Base-by-base conservation (phyloP, 2,329 filamentous ascomycete species). In the Knufia petricola region DNA sequence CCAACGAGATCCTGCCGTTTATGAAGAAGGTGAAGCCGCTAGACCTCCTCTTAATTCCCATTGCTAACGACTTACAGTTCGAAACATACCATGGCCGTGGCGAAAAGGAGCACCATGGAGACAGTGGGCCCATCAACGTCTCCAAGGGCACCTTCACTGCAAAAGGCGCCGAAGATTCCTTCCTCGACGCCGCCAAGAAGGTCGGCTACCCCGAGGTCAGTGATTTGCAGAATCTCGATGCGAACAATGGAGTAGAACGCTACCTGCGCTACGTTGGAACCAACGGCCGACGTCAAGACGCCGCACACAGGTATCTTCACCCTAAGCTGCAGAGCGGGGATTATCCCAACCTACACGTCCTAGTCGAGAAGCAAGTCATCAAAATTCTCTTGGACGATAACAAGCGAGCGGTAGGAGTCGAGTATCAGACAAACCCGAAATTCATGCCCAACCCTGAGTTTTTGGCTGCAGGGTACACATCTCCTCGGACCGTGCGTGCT, bases 271-370 rank as follows among this genome's bases (percentile, higher is more conserved):
- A 75, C 52, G 67, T 79, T 4, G 63, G 64, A 1, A 66, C 64
- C 0, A 70, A 77, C 2, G 77, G 77, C 13, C 66, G 66, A 36
- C 71, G 78, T n/a, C 76, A 79, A 57, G 78, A 82, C 54, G 65
- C 77, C 1, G 78, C 78, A 0, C 71, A 75, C 50, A 58, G 65
- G 12, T 81, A 78, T 50, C 55, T 81, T 7, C 76, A 78, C 52
- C 73, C 75, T 0, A 66, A 71, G 31, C 61, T 78, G 0, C 63
- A 72, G 45, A 65, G 67, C 48, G 70, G 69, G 1, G 63, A 72
- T 1, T 69, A 78, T 40, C 70, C 75, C 0, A 81, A 81, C 49
- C 70, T 84, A 1, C 75, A 82, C 49, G 67, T 84, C 3, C 65
- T 84, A 0, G 66, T 73, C 0, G 70, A 81, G 55, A 71, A 73